Base-by-base conservation (phyloP, 2,329 filamentous ascomycete species). In the Metarhizium brunneum region DNA sequence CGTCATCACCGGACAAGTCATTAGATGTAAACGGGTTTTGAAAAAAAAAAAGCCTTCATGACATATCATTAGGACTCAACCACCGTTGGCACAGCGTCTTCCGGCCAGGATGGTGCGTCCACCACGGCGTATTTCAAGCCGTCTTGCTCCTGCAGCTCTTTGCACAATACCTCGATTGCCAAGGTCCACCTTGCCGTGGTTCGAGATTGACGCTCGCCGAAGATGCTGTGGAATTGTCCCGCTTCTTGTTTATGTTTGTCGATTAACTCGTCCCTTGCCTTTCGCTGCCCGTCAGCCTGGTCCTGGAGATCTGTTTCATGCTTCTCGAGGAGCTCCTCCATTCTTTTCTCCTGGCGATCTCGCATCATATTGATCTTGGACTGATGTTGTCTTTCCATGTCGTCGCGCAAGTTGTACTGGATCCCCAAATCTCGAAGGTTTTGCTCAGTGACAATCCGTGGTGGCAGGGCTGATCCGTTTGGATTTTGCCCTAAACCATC, bases 311-410 rank as follows among this genome's bases (percentile, higher is more conserved):
- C 82, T 1, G 65, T 65, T 57, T 79, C 76, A 60, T 86, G 83
- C 29, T 77, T 73, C 43, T 77, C 73, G 2, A 80, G 66, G 4
- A 85, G 71, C 58, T 83, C 78, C 62, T 85, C 82, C 72, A 85
- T 78, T 35, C 78, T 73, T 63, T 83, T 83, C 1, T 80, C 75
- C 64, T 86, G 83, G 47, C 79, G 78, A 57, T 85, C 83, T n/a
- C 83, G 75, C 72, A 86, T 76, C 30, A 85, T 82, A 61, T 85
- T 85, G 65, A 86, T 84, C 64, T 80, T 81, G 43, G 79, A 74
- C 61, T 82, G 74, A 58, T 85, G 81, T 3, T 82, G 70, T 42
- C 80, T 76, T 57, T 79, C 77, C 73, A 85, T 78, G 59, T 78
- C 78, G 62, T 83, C 82, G 42, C 81, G 76, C 13, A 83, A 63